phyloP scores from a whole-genome alignment of 345 rosid genomes.

The Ceriops tagal region DNA sequence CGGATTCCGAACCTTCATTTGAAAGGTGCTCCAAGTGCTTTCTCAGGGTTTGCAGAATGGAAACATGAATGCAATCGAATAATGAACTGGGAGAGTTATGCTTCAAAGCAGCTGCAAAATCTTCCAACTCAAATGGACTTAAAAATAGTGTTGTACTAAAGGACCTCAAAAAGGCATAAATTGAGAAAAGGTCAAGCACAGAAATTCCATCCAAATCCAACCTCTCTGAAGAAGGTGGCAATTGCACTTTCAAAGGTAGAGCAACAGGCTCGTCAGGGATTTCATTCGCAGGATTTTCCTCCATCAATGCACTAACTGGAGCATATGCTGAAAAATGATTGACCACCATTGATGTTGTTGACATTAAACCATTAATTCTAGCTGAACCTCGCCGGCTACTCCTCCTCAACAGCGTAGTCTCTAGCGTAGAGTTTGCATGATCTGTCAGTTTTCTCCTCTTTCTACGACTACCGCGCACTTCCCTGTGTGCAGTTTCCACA shows the following conservation, averaged over 20 bases:
- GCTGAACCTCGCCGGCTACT: constrained; percentile 69
- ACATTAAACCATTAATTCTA: constrained; percentile 29
- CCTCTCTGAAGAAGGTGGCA: constrained; percentile 69
- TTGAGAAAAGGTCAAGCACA: constrained; percentile 58
- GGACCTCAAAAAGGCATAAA: constrained; percentile 82
- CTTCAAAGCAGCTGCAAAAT: constrained; percentile 67
- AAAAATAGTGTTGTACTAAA: constrained; percentile 76
- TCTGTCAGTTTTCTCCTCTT: constrained; percentile 48
- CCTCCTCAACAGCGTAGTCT: constrained; percentile 65
- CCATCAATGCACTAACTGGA: constrained; percentile 50
- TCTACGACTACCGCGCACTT: constrained; percentile 37
- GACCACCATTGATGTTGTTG: constrained; percentile 19
- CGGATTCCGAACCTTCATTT: constrained; percentile 73
- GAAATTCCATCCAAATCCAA: constrained; percentile 63
- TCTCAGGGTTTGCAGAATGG: constrained; percentile 70
- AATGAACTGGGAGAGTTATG: constrained; percentile 51
- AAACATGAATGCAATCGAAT: constrained; percentile 76
- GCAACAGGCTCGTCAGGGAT: constrained; percentile 37
- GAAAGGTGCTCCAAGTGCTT: constrained; percentile 71
- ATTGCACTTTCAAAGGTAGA: constrained; percentile 55
- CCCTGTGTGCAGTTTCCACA: constrained; percentile 28
- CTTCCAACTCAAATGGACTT: constrained; percentile 93
- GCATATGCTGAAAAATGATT: constrained; percentile 48
- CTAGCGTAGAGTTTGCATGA: constrained; percentile 24
- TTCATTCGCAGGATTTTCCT: constrained; percentile 41